Conservation (phyloP, 805 yeast genomes). For the Sugiyamaella qingdaonensis region DNA sequence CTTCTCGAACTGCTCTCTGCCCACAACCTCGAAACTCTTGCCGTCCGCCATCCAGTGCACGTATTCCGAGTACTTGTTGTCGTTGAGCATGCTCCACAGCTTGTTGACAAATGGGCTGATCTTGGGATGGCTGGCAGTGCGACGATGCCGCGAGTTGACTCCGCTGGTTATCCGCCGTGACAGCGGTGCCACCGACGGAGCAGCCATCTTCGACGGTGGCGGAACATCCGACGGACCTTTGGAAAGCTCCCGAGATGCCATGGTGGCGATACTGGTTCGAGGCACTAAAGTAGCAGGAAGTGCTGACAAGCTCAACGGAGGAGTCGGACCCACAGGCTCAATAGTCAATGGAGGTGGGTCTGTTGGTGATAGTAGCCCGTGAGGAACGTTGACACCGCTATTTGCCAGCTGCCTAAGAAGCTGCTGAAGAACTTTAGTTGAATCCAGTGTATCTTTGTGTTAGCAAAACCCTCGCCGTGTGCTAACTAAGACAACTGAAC, state of each 20-base stretch:
- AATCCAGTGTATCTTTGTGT: conserved; percentile 1
- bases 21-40: conserved; percentile 73
- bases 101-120: conserved; percentile 82
- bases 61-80: conserved; percentile 58
- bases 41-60: conserved; percentile 89
- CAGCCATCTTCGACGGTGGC: not conserved
- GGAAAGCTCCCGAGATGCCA: not conserved
- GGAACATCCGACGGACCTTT: not conserved
- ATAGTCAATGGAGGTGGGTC: not conserved
- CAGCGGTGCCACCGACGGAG: conserved; percentile 4
- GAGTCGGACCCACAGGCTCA: not conserved
- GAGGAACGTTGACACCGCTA: not conserved
- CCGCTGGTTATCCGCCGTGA: conserved; percentile 7
- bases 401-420: conserved; percentile 7
- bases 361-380: not conserved
- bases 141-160: not conserved
- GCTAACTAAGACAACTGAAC: too few relatives aligned
- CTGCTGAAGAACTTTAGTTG: conserved; percentile 7
- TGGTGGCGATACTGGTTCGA: not conserved
- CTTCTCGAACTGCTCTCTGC: conserved; percentile 80
- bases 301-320: not conserved
- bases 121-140: conserved; percentile 24
- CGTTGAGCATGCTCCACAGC: conserved; percentile 94
- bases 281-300: not conserved
- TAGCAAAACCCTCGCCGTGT: not conserved